Conservation (phyloP, 352 stramenopile genomes). For the Globisporangium paddicum region DNA sequence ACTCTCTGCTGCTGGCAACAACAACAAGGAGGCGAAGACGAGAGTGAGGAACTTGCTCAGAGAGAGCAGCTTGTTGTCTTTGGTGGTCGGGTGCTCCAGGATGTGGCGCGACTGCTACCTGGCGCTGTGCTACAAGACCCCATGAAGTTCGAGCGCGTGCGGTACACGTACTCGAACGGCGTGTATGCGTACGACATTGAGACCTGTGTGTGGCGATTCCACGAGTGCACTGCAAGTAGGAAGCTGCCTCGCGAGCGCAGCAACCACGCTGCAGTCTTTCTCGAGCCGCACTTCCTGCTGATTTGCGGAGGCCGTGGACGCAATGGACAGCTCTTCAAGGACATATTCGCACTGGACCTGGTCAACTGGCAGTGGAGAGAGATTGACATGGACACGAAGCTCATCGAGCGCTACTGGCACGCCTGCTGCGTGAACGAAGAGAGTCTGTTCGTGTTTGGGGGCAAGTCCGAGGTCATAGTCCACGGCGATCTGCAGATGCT, state of each 20-base stretch:
- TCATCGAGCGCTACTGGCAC: conserved; percentile 43
- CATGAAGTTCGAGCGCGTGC: conserved; percentile 48
- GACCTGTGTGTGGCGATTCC: conserved; percentile 28
- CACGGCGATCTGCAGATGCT: conserved; percentile 50
- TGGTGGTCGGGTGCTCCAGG: conserved; percentile 44
- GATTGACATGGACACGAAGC: conserved; percentile 21
- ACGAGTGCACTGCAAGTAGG: conserved; percentile 22
- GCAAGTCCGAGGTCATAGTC: conserved; percentile 51
- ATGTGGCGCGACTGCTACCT: conserved; percentile 39
- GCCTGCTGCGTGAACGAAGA: conserved; percentile 27
- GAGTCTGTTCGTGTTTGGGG: conserved; percentile 54
- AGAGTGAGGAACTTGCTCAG: background rate
- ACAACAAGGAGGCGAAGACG: background rate
- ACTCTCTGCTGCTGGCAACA: conserved; percentile 33
- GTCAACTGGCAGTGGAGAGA: conserved; percentile 43
- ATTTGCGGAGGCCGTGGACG: conserved; percentile 50
- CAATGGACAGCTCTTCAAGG: conserved; percentile 46
- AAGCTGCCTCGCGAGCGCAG: conserved; percentile 34
- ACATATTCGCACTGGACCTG: conserved; percentile 45
- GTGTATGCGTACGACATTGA: conserved; percentile 47
- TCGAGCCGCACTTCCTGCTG: conserved; percentile 38
- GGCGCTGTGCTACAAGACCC: conserved; percentile 25
- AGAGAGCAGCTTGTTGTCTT: conserved; percentile 40
- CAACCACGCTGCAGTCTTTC: conserved; percentile 53
- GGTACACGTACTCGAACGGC: conserved; percentile 58